Evolutionary conservation across 2,329 filamentous ascomycete species (phyloP), one percentile per base, ranked within the genome.

Genomic region (Fusarium veterinarium): DNA sequence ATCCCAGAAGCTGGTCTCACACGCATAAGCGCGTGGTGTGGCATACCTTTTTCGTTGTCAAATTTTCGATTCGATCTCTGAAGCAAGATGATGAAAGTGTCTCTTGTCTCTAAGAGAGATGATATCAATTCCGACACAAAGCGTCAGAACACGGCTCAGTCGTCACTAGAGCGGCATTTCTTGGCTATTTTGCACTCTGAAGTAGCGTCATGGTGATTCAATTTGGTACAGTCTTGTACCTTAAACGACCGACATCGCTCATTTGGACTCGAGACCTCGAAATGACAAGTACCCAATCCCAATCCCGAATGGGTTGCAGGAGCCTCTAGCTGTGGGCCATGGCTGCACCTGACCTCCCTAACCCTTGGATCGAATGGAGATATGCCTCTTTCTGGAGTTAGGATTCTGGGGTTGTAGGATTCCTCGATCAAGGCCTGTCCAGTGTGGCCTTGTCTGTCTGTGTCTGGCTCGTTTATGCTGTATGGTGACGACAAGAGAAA

Each of bases 261-360:
- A 57, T 52, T 60, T 48, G 33, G 37, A 45, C 58, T 67, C 56
- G 60, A 60, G 42, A 44, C 25, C 40, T 55, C 48, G 69, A 77
- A 66, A 51, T 49, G 62, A 74, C 69, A 66, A 69, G 71, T 69
- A 76, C 73, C 41, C 35, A 33, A 46, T 35, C 52, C 63, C 46
- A 60, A 46, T 25, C 69, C 52, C 63, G 73, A 69, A 60, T 68
- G 73, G 75, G 73, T 76, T 76, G 76, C 73, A 76, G 67, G 48
- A 69, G 60, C 67, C 44, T 64, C 75, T 44, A 64, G 56, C 58
- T 75, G 75, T 77, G 75, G 75, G 75, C 73, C 75, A 35, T 31
- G 33, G 59, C 49, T 72, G 71, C 76, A 77, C 76, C 74, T 77
- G 76, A 77, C 76, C 74, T 71, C 60, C 53, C 62, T 37, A 33